A percentile compares a stretch with the other conserved stretches of the same genome.
phyloP scores from a whole-genome alignment of 768 basidiomycete genomes.

The Strobilomyces dryophilus region DNA sequence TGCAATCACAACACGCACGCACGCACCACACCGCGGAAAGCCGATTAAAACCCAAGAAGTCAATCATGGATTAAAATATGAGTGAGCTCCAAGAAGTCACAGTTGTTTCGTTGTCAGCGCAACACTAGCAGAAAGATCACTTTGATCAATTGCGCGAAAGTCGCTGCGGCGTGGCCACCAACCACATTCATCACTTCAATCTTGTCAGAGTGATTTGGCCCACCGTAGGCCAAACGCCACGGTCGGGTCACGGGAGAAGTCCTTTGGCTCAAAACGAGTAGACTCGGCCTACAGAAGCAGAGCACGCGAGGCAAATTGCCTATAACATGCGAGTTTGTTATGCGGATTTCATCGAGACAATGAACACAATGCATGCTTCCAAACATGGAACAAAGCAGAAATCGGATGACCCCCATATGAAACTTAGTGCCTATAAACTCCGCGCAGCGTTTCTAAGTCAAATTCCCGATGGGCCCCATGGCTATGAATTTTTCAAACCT shows the following conservation, averaged over 20 bases:
- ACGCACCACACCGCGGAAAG: constrained; percentile 20
- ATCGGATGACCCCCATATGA: no score
- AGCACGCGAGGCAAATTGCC: constrained; percentile 19
- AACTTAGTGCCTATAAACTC: background rate
- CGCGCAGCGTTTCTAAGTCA: constrained; percentile 19
- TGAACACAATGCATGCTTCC: constrained; percentile 8
- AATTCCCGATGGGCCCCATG: background rate
- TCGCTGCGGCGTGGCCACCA: background rate
- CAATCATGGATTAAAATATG: constrained; percentile 9
- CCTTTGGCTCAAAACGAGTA: constrained; percentile 4
- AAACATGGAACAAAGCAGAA: constrained; percentile 6
- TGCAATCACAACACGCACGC: background rate
- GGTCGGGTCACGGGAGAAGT: constrained; percentile 1
- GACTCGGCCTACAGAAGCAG: background rate
- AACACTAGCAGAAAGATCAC: background rate
- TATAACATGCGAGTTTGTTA: constrained; percentile 8
- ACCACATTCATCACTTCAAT: constrained; percentile 1
- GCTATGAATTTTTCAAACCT: background rate
- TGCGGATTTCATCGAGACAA: constrained; percentile 13
- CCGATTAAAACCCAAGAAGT: constrained; percentile 19
- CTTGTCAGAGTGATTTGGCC: constrained; percentile 2
- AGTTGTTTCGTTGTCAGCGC: constrained; percentile 3
- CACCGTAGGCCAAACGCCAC: background rate
- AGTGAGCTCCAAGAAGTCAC: background rate
- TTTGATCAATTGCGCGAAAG: background rate